These are phyloP conservation scores for Phytophthora pseudosyringae DNA, from an alignment of 352 stramenopile genomes.

Conservation along the genomic window DNA sequence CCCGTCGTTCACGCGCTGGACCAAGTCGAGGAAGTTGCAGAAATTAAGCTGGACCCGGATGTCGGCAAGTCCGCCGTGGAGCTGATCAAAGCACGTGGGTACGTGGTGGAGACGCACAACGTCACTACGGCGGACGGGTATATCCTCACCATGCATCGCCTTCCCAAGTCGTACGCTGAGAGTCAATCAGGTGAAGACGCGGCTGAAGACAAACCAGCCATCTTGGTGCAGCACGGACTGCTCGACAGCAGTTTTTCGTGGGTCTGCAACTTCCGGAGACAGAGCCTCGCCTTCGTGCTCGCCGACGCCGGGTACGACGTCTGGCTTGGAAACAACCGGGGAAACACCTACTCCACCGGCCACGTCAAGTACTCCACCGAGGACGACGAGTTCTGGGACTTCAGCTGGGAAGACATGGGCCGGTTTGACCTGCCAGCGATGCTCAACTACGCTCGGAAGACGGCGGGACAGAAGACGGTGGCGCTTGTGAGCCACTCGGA, in stretches of 20 bases:
- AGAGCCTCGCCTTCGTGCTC: slow-evolving; percentile 60
- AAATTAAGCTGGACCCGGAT: slow-evolving; percentile 34
- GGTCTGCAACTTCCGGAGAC: slow-evolving; percentile 57
- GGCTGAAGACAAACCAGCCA: slow-evolving; percentile 40
- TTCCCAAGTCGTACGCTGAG: slow-evolving; percentile 53
- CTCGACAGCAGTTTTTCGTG: slow-evolving; percentile 62
- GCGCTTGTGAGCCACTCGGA: slow-evolving; percentile 59
- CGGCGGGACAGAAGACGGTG: slow-evolving; percentile 39
- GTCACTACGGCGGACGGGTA: slow-evolving; percentile 56
- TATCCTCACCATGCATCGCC: slow-evolving; percentile 59
- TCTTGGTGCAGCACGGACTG: slow-evolving; percentile 59
- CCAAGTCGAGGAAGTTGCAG: slow-evolving; percentile 23
- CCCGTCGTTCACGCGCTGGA: slow-evolving; percentile 23
- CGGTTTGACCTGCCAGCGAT: slow-evolving; percentile 56
- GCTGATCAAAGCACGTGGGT: slow-evolving; percentile 45
- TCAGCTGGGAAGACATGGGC: slow-evolving; percentile 64
- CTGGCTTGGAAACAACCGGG: slow-evolving; percentile 73
- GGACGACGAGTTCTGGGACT: slow-evolving; percentile 57
- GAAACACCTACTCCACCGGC: slow-evolving; percentile 56
- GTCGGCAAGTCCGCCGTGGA: slow-evolving; percentile 36
- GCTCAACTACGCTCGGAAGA: slow-evolving; percentile 46
- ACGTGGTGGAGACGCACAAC: slow-evolving; percentile 49
- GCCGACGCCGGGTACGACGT: slow-evolving; percentile 64
- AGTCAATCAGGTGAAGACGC: slow-evolving; percentile 27
- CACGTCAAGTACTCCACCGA: slow-evolving; percentile 50